Base-by-base conservation (phyloP, 495 filamentous ascomycete species). In the Copromyces sp. region DNA sequence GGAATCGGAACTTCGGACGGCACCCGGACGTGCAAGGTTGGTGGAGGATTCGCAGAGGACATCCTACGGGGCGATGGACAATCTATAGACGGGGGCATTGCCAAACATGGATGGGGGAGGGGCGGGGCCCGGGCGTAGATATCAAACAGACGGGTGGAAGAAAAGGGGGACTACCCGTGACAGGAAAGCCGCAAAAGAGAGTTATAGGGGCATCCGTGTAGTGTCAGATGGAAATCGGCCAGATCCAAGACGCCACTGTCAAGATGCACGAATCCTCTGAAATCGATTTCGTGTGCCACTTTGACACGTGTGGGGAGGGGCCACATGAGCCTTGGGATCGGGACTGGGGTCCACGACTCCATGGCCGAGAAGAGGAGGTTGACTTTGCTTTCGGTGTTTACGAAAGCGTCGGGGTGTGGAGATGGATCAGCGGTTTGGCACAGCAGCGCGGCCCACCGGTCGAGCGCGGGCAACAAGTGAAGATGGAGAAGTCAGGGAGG, bases 21-120 rank as follows among this genome's bases (percentile, higher is more conserved):
- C 68, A 76, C 70, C 40, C 79, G 77, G 32, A 80, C 71, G 42
- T 76, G 68, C 38, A 80, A 75, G 35, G 71, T 42, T 37, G 75
- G 77, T 42, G 72, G 69, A 29, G 47, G 24, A 65, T 65, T 65
- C 53, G 53, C 53, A 32, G 32, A 24, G 9, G 53, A 61, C 29
- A 61, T 61, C 2, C 29, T 61, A 17, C 29, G 53, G 29, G 53
- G 53, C 1, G 53, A 65, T 65, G 53, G 53, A 65, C 53, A 35
- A 6, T 65, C 53, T 65, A 16, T 14, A 65, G 53, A 65, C 29
- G 53, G 53, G 53, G 29, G 53, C 53, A 65, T 65, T 35, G 53
- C 35, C 53, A 65, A 37, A 65, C 53, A 35, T 35, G 0, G 53
- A 65, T 29, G 53, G 44, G 44, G 20, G 8, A 8, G 53, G 53